A percentile compares a stretch with the other conserved stretches of the same genome.
Conservation (phyloP, 2,329 filamentous ascomycete species). For the Colletotrichum theobromicola region DNA sequence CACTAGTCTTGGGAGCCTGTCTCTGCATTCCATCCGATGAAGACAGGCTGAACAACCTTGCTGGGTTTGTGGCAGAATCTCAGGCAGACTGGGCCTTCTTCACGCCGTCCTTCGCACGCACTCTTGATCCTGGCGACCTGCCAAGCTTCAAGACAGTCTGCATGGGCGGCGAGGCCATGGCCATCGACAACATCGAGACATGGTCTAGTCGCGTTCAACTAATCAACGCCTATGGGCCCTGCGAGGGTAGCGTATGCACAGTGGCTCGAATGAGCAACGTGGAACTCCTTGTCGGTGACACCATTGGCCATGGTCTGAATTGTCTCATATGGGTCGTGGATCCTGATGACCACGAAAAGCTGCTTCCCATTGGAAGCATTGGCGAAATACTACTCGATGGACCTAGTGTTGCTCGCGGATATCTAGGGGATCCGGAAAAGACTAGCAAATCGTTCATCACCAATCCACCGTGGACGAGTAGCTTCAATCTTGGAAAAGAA, state of each 20-base stretch:
- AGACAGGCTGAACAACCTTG: conserved; percentile 35
- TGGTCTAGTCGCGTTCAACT: conserved; percentile 6
- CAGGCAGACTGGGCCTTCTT: conserved; percentile 13
- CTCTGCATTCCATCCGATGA: conserved; percentile 42
- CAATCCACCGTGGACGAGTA: background rate
- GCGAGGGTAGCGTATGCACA: conserved; percentile 16
- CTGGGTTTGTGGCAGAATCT: background rate
- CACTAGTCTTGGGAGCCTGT: conserved; percentile 40
- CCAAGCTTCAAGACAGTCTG: conserved; percentile 2
- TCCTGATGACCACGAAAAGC: conserved; percentile 22
- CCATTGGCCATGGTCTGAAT: conserved; percentile 7
- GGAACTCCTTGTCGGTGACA: background rate
- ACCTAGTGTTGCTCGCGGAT: conserved; percentile 26
- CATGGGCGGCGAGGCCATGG: conserved; percentile 13
- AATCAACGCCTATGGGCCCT: conserved; percentile 10
- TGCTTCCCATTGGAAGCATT: conserved; percentile 27
- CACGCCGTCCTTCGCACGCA: conserved; percentile 9
- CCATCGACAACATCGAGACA: background rate
- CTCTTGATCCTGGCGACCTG: background rate
- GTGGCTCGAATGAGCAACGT: background rate
- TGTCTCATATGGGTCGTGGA: conserved; percentile 29
- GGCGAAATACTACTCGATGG: conserved; percentile 34
- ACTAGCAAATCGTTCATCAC: background rate
- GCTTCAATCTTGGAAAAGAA: background rate
- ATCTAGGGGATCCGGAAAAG: background rate